These are phyloP conservation scores for Turnera subulata DNA, from an alignment of 345 rosid species.

Conservation along the genomic window DNA sequence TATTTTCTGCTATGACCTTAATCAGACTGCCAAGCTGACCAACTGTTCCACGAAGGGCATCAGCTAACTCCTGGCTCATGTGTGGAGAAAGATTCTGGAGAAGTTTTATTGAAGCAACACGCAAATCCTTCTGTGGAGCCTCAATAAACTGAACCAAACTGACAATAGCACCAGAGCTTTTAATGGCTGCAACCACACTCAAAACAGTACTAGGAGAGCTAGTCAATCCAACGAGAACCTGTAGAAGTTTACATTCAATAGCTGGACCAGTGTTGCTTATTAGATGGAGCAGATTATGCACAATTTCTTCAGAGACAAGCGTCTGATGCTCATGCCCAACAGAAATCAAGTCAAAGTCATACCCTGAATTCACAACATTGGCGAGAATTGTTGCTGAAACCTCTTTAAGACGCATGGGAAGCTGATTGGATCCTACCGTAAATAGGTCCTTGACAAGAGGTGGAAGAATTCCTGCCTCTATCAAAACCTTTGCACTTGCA, in stretches of 20 bases:
- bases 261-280: conserved; percentile 97
- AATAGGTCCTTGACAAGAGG: conserved; percentile 86
- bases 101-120: conserved; percentile 79
- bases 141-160: conserved; percentile 97
- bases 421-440: conserved; percentile 57
- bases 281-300: conserved; percentile 74
- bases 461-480: conserved; percentile 77
- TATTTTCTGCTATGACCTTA: conserved; percentile 58
- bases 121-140: conserved; percentile 71
- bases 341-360: conserved; percentile 57
- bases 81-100: conserved; percentile 75
- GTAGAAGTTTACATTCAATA: conserved; percentile 85
- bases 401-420: conserved; percentile 87
- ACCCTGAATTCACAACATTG: conserved; percentile 71
- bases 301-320: conserved; percentile 74
- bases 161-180: conserved; percentile 83
- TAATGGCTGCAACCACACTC: conserved; percentile 76
- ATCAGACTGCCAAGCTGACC: conserved; percentile 84
- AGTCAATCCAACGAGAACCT: conserved; percentile 96
- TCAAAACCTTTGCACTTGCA: conserved; percentile 73
- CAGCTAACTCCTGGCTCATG: conserved; percentile 85
- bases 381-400: conserved; percentile 92
- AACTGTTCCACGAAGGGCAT: conserved; percentile 63
- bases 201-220: conserved; percentile 53
- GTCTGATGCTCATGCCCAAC: conserved; percentile 76